These are phyloP conservation scores for Phytophthora europaea DNA, from an alignment of 352 stramenopile species.

Conservation along the genomic window DNA sequence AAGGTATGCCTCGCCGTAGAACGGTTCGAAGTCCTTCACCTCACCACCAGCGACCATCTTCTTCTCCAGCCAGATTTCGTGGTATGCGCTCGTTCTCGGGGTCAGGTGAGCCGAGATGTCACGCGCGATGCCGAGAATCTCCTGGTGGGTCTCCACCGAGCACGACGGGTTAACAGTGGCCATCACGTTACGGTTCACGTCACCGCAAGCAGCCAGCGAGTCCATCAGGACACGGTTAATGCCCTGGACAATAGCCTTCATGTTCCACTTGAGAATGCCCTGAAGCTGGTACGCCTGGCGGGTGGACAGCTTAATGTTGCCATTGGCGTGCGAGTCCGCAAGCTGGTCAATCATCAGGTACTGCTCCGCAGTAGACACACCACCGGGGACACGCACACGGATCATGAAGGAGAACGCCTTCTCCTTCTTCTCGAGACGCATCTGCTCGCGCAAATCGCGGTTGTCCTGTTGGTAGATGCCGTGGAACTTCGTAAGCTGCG, in stretches of 20 bases:
- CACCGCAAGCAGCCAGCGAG: slow-evolving; percentile 97
- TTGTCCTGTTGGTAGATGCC: slow-evolving; percentile 98
- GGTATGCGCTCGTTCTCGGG: slow-evolving; percentile 95
- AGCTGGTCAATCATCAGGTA: slow-evolving; percentile 96
- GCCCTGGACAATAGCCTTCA: slow-evolving; percentile 96
- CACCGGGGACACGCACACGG: slow-evolving; percentile 96
- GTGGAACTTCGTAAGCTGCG: slow-evolving; percentile 96
- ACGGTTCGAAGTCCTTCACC: slow-evolving; percentile 97
- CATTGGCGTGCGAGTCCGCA: slow-evolving; percentile 93
- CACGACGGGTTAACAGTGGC: slow-evolving; percentile 89
- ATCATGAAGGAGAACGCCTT: slow-evolving; percentile 98
- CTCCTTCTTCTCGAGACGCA: slow-evolving; percentile 82
- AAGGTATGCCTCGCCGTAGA: slow-evolving; percentile 98
- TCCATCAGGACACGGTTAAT: slow-evolving; percentile 94
- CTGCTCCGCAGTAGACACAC: slow-evolving; percentile 94
- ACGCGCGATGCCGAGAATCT: slow-evolving; percentile 88
- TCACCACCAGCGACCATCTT: slow-evolving; percentile 95
- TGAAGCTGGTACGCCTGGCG: slow-evolving; percentile 98
- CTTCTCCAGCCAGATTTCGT: slow-evolving; percentile 98
- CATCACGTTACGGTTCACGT: slow-evolving; percentile 99
- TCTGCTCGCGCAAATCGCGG: slow-evolving; percentile 88
- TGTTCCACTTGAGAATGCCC: slow-evolving; percentile 97
- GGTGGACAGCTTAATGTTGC: slow-evolving; percentile 96
- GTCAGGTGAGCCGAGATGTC: slow-evolving; percentile 95
- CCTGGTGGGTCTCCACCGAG: slow-evolving; percentile 88